These are phyloP conservation scores for Alternaria novae-zelandiae DNA, from an alignment of 2,329 filamentous ascomycete genomes.

Conservation along the genomic window DNA sequence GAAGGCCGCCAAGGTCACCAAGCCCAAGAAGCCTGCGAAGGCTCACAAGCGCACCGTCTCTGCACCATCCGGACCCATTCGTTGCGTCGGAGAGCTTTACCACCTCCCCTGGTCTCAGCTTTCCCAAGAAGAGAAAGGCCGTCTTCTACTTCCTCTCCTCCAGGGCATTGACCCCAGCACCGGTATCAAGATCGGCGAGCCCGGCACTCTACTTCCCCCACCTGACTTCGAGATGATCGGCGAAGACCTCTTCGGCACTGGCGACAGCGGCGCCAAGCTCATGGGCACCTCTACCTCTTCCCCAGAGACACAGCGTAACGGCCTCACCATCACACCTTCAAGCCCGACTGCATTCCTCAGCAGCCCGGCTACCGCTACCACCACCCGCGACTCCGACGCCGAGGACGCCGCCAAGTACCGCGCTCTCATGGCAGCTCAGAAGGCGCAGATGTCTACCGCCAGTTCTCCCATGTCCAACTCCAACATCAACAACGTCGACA, in stretches of 20 bases:
- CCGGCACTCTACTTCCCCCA: neutral
- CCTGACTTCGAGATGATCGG: conserved; percentile 6
- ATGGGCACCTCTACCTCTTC: neutral
- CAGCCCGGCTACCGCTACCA: neutral
- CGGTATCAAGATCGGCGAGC: neutral
- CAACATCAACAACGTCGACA: neutral
- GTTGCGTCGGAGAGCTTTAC: conserved; percentile 13
- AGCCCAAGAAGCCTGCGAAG: conserved; percentile 2
- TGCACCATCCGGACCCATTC: neutral
- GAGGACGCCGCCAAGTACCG: neutral
- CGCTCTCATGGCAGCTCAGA: neutral
- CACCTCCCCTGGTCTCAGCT: conserved; percentile 15
- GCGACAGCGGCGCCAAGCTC: neutral
- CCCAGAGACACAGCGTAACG: neutral
- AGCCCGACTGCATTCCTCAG: neutral
- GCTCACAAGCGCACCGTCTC: conserved; percentile 1
- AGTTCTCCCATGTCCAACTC: neutral
- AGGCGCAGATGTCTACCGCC: neutral
- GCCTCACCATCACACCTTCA: neutral
- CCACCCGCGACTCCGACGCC: neutral
- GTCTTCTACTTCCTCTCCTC: conserved; percentile 26
- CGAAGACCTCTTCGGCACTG: neutral
- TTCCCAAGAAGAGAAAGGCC: conserved; percentile 19
- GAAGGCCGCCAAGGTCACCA: neutral
- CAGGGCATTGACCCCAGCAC: conserved; percentile 25